Evolutionary conservation across 345 rosid genomes (phyloP).

Genomic region (Salix exigua): DNA sequence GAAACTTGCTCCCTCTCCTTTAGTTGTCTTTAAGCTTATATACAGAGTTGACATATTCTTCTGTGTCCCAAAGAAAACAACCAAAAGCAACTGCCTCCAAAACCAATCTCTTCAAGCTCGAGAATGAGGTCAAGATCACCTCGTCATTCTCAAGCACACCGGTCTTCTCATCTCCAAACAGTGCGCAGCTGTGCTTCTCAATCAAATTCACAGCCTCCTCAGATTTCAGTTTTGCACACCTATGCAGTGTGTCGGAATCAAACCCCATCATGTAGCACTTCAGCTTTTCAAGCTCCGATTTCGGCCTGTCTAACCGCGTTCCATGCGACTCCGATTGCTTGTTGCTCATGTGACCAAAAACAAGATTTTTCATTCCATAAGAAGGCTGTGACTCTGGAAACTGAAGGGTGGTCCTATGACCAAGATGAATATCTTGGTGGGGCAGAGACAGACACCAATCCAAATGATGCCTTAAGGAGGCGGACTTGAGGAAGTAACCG

Average conservation of each 20-base stretch:
- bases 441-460: constrained; percentile 42
- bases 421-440: constrained; percentile 21
- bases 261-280: constrained; percentile 64
- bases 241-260: constrained; percentile 59
- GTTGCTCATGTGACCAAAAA: constrained; percentile 35
- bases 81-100: constrained; percentile 94
- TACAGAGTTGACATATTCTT: constrained; percentile 53
- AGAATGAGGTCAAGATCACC: constrained; percentile 65
- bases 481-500: constrained; percentile 87
- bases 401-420: constrained; percentile 29
- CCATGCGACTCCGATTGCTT: constrained; percentile 14
- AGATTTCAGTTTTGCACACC: constrained; percentile 65
- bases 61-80: constrained; percentile 88
- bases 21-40: constrained; percentile 62
- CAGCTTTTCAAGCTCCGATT: constrained; percentile 33
- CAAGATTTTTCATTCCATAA: constrained; percentile 32
- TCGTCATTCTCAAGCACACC: constrained; percentile 35
- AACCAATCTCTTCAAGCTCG: constrained; percentile 80
- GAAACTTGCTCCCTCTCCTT: not conserved
- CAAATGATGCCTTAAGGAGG: constrained; percentile 60
- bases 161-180: constrained; percentile 50
- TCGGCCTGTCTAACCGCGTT: constrained; percentile 23
- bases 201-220: constrained; percentile 63
- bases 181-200: constrained; percentile 70
- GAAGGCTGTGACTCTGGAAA: constrained; percentile 33